Conservation (phyloP, 768 basidiomycete genomes). For the Hemileccinum impolitum region DNA sequence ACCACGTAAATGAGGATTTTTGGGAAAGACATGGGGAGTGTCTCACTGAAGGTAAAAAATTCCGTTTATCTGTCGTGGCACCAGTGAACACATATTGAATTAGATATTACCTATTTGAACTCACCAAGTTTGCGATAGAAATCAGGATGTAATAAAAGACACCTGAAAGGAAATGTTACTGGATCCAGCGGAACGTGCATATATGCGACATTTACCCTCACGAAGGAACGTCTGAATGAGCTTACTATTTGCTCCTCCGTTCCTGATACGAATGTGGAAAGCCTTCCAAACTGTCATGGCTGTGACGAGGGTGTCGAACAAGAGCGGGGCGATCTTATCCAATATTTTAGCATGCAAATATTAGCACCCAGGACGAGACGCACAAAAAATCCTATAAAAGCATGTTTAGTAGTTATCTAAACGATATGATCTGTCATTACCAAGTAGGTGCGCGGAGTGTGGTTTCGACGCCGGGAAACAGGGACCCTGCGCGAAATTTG, state of each 20-base stretch:
- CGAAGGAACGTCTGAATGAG: constrained; percentile 83
- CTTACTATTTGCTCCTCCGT: constrained; percentile 71
- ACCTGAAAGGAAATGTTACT: constrained; percentile 32
- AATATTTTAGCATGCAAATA: constrained; percentile 5
- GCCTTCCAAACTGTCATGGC: constrained; percentile 80
- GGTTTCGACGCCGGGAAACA: constrained; percentile 82
- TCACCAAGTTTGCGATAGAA: constrained; percentile 76
- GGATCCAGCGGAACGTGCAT: not conserved
- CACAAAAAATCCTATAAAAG: constrained; percentile 52
- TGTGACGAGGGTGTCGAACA: constrained; percentile 79
- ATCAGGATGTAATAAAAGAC: constrained; percentile 85
- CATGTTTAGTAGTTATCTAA: constrained; percentile 5
- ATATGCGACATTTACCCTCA: constrained; percentile 49
- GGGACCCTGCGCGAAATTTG: constrained; percentile 50
- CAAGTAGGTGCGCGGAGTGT: constrained; percentile 78
- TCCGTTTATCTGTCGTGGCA: constrained; percentile 56
- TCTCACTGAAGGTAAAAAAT: constrained; percentile 82
- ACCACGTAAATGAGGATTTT: constrained; percentile 11
- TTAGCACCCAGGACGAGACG: constrained; percentile 22
- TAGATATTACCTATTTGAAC: constrained; percentile 9
- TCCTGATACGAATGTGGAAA: constrained; percentile 69
- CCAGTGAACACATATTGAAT: constrained; percentile 1
- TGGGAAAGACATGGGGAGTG: not conserved
- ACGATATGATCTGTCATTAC: constrained; percentile 36
- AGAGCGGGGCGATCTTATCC: constrained; percentile 71